Evolutionary conservation across 2,329 filamentous ascomycete species (phyloP).

Genomic region (Harringtonia lauricola): DNA sequence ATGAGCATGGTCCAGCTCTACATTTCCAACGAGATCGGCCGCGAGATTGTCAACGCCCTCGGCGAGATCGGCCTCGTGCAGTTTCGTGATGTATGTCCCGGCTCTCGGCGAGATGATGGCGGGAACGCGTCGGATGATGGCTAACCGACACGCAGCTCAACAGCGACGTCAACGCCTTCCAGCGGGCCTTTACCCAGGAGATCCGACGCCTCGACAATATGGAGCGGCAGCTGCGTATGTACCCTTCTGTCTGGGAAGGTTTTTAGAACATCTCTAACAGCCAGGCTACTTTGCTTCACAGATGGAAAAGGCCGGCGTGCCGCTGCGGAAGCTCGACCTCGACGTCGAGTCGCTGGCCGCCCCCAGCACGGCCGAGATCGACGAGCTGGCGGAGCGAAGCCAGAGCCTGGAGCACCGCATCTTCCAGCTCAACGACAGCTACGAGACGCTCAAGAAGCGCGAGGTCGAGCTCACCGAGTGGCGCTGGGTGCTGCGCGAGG

Average conservation of each 20-base stretch:
- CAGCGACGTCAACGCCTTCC: constrained; percentile 84
- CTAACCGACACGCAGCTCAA: constrained; percentile 57
- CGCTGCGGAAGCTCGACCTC: constrained; percentile 81
- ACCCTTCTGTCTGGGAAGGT: background rate
- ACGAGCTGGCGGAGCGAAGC: constrained; percentile 85
- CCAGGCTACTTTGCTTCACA: constrained; percentile 86
- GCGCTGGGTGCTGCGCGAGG: constrained; percentile 95
- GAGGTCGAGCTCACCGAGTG: constrained; percentile 96
- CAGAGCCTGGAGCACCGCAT: constrained; percentile 88
- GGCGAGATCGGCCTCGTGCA: constrained; percentile 94
- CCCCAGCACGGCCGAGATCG: constrained; percentile 88
- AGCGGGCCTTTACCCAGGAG: constrained; percentile 94
- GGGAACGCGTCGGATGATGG: background rate
- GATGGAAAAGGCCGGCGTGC: constrained; percentile 86
- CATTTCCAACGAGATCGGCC: constrained; percentile 96
- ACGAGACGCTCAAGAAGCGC: constrained; percentile 95
- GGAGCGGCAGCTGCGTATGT: constrained; percentile 88
- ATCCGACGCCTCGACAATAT: constrained; percentile 97
- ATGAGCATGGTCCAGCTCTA: constrained; percentile 99
- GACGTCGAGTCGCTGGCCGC: constrained; percentile 79
- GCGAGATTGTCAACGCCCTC: constrained; percentile 91
- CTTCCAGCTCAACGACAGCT: constrained; percentile 89
- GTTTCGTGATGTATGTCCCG: constrained; percentile 90
- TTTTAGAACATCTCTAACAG: background rate
- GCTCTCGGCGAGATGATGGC: no score